Evolutionary conservation across 441 rosid genomes (phyloP), one percentile per base, ranked within the genome.

Genomic region (Arabidopsis hybrid): DNA sequence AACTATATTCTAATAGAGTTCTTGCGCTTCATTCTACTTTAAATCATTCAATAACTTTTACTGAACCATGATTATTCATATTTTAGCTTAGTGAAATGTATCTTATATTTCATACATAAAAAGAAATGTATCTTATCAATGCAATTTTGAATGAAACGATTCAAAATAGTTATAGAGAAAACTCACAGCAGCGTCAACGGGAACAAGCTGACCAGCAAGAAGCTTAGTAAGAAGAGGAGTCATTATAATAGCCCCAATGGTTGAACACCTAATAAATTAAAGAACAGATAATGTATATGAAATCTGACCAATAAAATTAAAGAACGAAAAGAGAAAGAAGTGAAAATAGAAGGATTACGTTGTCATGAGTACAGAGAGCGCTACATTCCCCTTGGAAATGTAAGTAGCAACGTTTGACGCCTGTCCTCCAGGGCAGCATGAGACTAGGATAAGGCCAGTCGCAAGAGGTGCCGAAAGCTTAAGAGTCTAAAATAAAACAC

Each of bases 131-230:
- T 21, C 26, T 21, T 21, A 21, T 21, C 26, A 21, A 21, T 43
- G 34, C 34, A 17, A 34, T 35, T 46, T 40, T 38, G 46, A 2
- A 53, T 34, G 39, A 43, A 55, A 1, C 13, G 17, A 17, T 29
- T 47, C 32, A 35, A 52, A 53, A 9, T 52, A 43, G 35, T 43
- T 14, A 17, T 47, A 56, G 66, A 80, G 47, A 57, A 88, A 72
- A 84, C 95, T 80, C 79, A 92, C 97, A 7, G 79, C 96, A 73
- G 98, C 96, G 85, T 95, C 97, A 68, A 95, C 98, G 0, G 96
- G 98, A 85, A 95, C 99, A 82, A 95, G 98, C 85, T 95, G 99
- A 55, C 97, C 98, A 8, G 97, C 98, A 71, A 95, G 98, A 78
- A 95, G 92, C 91, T 89, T 92, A 36, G 99, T 95, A 35, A 91